These are phyloP conservation scores for Pythium plurisporium DNA, from an alignment of 352 stramenopile genomes.

Conservation along the genomic window DNA sequence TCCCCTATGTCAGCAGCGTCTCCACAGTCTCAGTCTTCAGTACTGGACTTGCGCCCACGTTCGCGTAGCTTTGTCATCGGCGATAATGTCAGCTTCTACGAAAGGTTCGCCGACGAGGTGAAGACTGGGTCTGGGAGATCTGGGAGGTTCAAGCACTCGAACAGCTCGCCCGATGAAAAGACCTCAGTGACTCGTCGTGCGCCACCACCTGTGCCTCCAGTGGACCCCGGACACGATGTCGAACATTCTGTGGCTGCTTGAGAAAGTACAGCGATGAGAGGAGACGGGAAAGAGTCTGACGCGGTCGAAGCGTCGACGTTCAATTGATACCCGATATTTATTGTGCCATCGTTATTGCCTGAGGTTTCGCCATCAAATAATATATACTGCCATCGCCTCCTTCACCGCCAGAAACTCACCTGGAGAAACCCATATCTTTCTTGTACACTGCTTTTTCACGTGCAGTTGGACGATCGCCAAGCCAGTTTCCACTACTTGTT, in stretches of 20 bases:
- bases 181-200: neutral
- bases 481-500: conserved; percentile 86
- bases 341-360: conserved; percentile 19
- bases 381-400: conserved; percentile 19
- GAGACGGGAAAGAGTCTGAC: conserved; percentile 1
- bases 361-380: conserved; percentile 20
- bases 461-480: conserved; percentile 70
- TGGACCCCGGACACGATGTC: neutral
- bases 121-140: neutral
- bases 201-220: conserved; percentile 11
- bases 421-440: conserved; percentile 75
- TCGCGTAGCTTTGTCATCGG: conserved; percentile 42
- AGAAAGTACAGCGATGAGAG: neutral
- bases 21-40: neutral
- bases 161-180: conserved; percentile 17
- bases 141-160: conserved; percentile 6
- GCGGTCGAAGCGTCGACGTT: conserved; percentile 25
- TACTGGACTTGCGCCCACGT: conserved; percentile 15
- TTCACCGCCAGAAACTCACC: conserved; percentile 16
- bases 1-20: conserved; percentile 9
- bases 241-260: conserved; percentile 12
- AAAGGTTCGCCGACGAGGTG: conserved; percentile 19
- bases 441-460: conserved; percentile 79
- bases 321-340: conserved; percentile 23
- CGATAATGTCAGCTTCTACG: conserved; percentile 29